Conservation (phyloP, 768 basidiomycete genomes). For the Hemileccinum rubropunctum region DNA sequence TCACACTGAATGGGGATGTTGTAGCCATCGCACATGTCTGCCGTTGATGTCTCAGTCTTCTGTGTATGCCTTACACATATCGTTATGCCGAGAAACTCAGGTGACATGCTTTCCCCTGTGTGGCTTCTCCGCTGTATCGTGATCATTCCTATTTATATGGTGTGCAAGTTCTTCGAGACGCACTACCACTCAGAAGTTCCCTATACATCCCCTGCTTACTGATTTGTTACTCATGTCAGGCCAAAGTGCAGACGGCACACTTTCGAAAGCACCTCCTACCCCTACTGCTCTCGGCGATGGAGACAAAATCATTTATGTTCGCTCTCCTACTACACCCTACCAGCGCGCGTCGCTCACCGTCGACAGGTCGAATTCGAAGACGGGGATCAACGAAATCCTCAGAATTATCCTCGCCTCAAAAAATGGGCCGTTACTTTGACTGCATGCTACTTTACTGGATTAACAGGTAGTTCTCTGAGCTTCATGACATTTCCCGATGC, state of each 20-base stretch:
- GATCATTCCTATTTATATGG: slow-evolving; percentile 15
- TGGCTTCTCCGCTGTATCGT: slow-evolving; percentile 2
- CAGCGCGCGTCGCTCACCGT: not conserved
- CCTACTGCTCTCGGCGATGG: not conserved
- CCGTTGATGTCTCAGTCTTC: not conserved
- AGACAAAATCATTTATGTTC: slow-evolving; percentile 14
- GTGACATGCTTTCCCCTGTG: not conserved
- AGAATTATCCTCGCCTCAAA: slow-evolving; percentile 32
- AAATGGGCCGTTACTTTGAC: slow-evolving; percentile 44
- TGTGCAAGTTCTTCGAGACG: too few relatives aligned
- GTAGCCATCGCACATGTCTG: not conserved
- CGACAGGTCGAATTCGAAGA: slow-evolving; percentile 39
- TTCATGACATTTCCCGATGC: not conserved
- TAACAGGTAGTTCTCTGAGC: slow-evolving; percentile 13
- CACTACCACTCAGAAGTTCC: not conserved
- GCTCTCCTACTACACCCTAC: not conserved
- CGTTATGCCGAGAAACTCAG: not conserved
- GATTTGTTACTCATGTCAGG: slow-evolving; percentile 8
- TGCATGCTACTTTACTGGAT: slow-evolving; percentile 24
- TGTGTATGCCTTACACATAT: not conserved
- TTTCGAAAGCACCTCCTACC: not conserved
- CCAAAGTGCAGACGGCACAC: not conserved
- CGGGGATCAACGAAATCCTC: slow-evolving; percentile 39
- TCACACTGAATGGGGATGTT: not conserved
- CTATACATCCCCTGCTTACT: too few relatives aligned